Base-by-base conservation (phyloP, 1,139 yeast genomes). In the Scheffersomyces lignicola region DNA sequence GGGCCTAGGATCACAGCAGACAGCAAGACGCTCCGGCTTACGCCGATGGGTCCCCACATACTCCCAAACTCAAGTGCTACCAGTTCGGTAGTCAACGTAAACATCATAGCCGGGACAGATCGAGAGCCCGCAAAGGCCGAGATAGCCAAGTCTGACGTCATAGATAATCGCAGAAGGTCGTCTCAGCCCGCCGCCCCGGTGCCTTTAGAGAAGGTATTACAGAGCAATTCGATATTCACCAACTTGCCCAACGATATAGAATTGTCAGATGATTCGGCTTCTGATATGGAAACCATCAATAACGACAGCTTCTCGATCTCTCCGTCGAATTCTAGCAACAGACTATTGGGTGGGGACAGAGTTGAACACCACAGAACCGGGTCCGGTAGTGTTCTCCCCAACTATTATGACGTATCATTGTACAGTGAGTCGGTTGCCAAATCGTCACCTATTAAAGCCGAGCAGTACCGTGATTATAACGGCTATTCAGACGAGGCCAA, bases 221-320 rank as follows among this genome's bases (percentile, higher is more conserved):
- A 56, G 40, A 66, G 66, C 9, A 56, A 73, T 1, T 60, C 73
- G 6, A 63, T 69, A 3, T 71, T 71, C 48, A 71, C 64, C 39
- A 71, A 71, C 33, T 49, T 71, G 10, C 77, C 77, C 8, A 71
- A 71, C 44, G 77, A 71, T 49, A 69, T 71, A 35, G 76, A 70
- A 40, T 47, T 71, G 7, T 68, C 75, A 0, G 77, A 71, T 38
- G 76, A 70, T 45, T 67, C 74, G 3, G 75, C 72, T 5, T 65
- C 73, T 3, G 76, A 69, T 34, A 48, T 53, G 33, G 76, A 69
- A 29, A 62, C 73, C 1, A 53, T 64, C 5, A 36, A 35, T 13
- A 32, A 39, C 23, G 45, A 49, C 28, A 45, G 44, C 21, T 41
- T 33, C 20, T 43, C 49, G 29, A 26, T 36, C 10, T 28, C 40